A percentile compares a stretch with the other conserved stretches of the same genome.
Conservation (phyloP, 495 filamentous ascomycete genomes). For the Xylaria intraflava region DNA sequence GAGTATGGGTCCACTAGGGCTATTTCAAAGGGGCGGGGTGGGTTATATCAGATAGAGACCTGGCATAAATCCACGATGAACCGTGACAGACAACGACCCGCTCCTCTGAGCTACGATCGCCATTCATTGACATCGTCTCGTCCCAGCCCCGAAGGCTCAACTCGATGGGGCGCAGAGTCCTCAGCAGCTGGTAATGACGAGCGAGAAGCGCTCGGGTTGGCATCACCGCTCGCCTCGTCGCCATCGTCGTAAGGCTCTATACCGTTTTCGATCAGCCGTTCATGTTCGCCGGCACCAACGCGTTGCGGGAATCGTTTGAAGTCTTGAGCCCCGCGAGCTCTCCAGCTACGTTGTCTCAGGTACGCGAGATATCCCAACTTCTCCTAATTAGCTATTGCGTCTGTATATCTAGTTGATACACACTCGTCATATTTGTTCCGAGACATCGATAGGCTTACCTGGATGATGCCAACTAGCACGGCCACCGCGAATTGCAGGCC, state of each 20-base stretch:
- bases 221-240: not conserved
- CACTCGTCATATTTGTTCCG: not conserved
- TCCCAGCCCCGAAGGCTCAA: conserved; percentile 20
- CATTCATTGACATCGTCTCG: conserved; percentile 10
- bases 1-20: not conserved
- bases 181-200: not conserved
- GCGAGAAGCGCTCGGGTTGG: not conserved
- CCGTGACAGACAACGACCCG: not conserved
- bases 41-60: no score
- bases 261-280: conserved; percentile 14
- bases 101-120: not conserved
- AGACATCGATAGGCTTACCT: conserved; percentile 13
- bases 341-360: conserved; percentile 11
- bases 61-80: not conserved
- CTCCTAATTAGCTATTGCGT: not conserved
- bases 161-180: conserved; percentile 13
- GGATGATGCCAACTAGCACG: conserved; percentile 24
- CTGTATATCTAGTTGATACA: not conserved
- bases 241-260: conserved; percentile 6
- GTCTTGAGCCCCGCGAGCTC: not conserved
- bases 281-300: conserved; percentile 1
- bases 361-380: conserved; percentile 17
- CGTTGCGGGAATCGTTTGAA: conserved; percentile 9
- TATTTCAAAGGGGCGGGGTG: not conserved
- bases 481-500: conserved; percentile 22